A percentile compares a stretch with the other conserved stretches of the same genome.
Conservation (phyloP, 352 stramenopile genomes). For the Globisporangium alternatum region DNA sequence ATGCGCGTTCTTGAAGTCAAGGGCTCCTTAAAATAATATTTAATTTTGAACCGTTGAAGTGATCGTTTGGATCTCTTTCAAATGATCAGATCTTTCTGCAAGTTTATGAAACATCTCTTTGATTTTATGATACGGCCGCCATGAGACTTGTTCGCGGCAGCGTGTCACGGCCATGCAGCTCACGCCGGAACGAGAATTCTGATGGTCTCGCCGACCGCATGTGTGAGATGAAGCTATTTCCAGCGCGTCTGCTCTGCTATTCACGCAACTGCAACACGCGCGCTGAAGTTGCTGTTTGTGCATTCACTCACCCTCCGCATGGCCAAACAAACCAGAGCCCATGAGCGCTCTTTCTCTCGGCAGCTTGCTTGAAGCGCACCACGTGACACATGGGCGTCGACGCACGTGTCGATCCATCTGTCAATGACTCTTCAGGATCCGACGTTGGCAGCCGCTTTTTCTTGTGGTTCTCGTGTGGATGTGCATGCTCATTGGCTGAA, state of each 20-base stretch:
- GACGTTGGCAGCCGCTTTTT: conserved; percentile 8
- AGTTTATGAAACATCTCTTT: too few species aligned
- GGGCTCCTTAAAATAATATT: neutral
- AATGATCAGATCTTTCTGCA: too few species aligned
- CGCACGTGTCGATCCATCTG: neutral
- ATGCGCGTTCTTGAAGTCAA: neutral
- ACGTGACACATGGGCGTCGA: conserved; percentile 18
- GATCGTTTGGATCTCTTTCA: too few species aligned
- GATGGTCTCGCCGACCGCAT: neutral
- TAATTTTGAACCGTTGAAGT: too few species aligned
- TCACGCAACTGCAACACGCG: conserved; percentile 1
- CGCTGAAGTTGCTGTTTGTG: conserved; percentile 8
- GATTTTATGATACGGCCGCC: too few species aligned
- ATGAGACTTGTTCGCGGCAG: too few species aligned
- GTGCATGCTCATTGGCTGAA: conserved; percentile 3
- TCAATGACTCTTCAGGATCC: conserved; percentile 4
- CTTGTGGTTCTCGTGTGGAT: neutral
- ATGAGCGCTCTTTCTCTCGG: neutral
- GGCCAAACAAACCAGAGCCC: neutral
- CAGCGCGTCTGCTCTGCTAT: neutral
- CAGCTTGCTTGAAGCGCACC: conserved; percentile 8
- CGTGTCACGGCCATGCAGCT: too few species aligned
- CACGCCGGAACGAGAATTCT: neutral
- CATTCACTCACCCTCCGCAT: neutral
- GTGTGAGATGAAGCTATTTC: neutral